phyloP scores from a whole-genome alignment of 768 basidiomycete genomes.

The Mycena vulgaris region DNA sequence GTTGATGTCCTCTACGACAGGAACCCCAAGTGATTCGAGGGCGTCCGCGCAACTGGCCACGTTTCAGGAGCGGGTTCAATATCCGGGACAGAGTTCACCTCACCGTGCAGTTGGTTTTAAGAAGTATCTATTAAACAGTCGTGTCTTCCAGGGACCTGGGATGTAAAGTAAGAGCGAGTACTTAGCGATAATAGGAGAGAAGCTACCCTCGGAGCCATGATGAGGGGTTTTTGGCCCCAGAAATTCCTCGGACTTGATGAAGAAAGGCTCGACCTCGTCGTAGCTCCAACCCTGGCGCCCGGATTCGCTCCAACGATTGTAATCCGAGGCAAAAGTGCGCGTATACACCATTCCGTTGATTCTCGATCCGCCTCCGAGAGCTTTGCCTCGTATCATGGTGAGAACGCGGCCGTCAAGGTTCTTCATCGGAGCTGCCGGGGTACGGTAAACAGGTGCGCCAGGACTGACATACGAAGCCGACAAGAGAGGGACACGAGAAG shows the following conservation, averaged over 20 bases:
- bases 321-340: constrained; percentile 47
- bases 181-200: no score
- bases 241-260: constrained; percentile 37
- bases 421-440: constrained; percentile 22
- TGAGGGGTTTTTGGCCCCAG: constrained; percentile 24
- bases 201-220: no score
- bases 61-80: no score
- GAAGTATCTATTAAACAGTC: constrained; percentile 9
- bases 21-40: constrained; percentile 30
- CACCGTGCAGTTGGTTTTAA: constrained; percentile 6
- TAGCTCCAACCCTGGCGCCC: constrained; percentile 49
- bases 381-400: constrained; percentile 44
- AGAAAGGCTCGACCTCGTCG: constrained; percentile 44
- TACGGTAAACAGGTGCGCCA: constrained; percentile 33
- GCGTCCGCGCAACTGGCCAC: no score
- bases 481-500: constrained; percentile 50
- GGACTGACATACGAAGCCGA: constrained; percentile 44
- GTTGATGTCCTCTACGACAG: constrained; percentile 34
- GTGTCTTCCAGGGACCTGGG: constrained; percentile 42
- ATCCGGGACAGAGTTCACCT: no score
- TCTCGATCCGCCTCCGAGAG: constrained; percentile 47
- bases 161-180: no score
- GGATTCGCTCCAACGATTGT: constrained; percentile 45
- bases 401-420: constrained; percentile 28
- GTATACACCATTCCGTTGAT: constrained; percentile 51